Base-by-base conservation (phyloP, 106 monocot genomes). In the Acorus calamus region DNA sequence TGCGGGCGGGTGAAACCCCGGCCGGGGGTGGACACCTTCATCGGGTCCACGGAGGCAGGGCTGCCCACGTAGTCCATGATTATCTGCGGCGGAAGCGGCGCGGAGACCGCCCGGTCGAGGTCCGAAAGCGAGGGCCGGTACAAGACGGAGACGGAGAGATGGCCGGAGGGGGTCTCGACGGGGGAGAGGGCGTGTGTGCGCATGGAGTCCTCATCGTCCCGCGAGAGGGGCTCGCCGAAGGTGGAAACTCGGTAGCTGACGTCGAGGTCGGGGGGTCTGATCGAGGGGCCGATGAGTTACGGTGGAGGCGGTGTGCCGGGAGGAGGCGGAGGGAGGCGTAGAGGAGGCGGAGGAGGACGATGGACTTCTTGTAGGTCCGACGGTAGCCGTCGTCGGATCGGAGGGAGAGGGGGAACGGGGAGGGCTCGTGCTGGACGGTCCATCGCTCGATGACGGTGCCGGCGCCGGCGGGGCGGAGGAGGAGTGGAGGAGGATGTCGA, bases 11-110 rank as follows among this genome's bases (percentile, higher is more conserved):
- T 53, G 14, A 75, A 73, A 4, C 28, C 28, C 28, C 28, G 28
- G 28, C 28, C 28, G 28, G 28, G 28, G 4, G 91, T 87, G 61
- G 92, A 88, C 0, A 77, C 66, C 2, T 83, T 55, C 77, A 88
- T 68, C 0, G 98, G 91, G 42, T 87, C 28, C 28, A 28, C 96
- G 2, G 96, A 81, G 5, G 85, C 85, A 5, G 96, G 96, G 70
- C 91, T 91, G 9, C 92, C 88, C 1, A 99, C 98, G 61, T 99
- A 99, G 61, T 99, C 88, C 4, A 72, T 6, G 28, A 99, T 99
- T 49, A 99, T 83, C 83, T 66, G 80, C 50, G 92, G 79, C 42
- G 80, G 85, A 12, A 74, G 45, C 11, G 85, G 71, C 1, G 88
- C 78, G 2, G 83, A 85, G 14, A 84, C 78, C 73, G 83, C 85